phyloP scores from a whole-genome alignment of 371 early-diverging fungal species.

The Apophysomyces ossiformis region DNA sequence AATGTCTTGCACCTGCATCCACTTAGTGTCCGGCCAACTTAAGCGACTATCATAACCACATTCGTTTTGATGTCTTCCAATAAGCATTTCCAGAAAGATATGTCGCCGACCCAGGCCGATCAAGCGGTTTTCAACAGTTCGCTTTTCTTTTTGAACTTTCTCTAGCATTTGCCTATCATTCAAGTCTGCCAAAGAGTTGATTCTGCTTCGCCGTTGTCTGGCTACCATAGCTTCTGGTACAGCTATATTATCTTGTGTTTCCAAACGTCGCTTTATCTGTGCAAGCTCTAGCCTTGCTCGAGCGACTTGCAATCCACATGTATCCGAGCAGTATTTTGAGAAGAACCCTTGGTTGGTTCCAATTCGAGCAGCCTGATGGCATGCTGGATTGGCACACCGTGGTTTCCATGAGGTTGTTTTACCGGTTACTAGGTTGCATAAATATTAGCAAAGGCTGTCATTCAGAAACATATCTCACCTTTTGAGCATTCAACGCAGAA shows the following conservation, averaged over 20 bases:
- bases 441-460: background rate
- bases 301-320: slow-evolving; percentile 50
- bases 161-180: slow-evolving; percentile 34
- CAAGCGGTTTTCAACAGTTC: slow-evolving; percentile 15
- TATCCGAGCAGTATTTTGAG: slow-evolving; percentile 48
- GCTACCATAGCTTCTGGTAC: slow-evolving; percentile 14
- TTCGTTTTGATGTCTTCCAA: slow-evolving; percentile 20
- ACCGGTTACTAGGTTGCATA: slow-evolving; percentile 37
- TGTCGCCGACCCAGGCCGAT: slow-evolving; percentile 27
- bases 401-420: slow-evolving; percentile 55
- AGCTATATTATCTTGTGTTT: background rate
- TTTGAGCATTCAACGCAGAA: slow-evolving; percentile 60
- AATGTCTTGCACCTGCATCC: slow-evolving; percentile 26
- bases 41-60: slow-evolving; percentile 58
- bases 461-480: slow-evolving; percentile 19
- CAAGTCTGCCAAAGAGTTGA: slow-evolving; percentile 31
- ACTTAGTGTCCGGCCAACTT: slow-evolving; percentile 49
- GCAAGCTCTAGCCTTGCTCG: slow-evolving; percentile 38
- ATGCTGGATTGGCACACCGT: slow-evolving; percentile 51
- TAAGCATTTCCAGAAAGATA: slow-evolving; percentile 25
- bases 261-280: slow-evolving; percentile 33
- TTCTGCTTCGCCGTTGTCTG: slow-evolving; percentile 20
- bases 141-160: slow-evolving; percentile 22
- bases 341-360: slow-evolving; percentile 33
- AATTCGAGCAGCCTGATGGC: slow-evolving; percentile 37